Evolutionary conservation across 495 filamentous ascomycete species (phyloP).

Genomic region (Halenospora varia): DNA sequence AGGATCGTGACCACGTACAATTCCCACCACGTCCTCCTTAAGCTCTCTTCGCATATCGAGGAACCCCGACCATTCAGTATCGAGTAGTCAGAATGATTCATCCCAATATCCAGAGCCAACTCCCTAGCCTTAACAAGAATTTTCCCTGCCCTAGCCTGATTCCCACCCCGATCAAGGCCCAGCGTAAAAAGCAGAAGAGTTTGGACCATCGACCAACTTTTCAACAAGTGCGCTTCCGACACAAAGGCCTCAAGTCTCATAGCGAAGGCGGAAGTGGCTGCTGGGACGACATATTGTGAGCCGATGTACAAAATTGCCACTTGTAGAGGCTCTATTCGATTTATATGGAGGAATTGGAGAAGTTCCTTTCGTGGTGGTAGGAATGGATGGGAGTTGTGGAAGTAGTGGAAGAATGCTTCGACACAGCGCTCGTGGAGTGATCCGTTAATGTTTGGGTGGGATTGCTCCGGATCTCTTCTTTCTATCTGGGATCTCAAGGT

Average conservation of each 20-base stretch:
- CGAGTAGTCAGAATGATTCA: slow-evolving; percentile 55
- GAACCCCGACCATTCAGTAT: slow-evolving; percentile 36
- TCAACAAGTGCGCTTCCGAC: slow-evolving; percentile 39
- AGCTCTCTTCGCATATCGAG: slow-evolving; percentile 57
- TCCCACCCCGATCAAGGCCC: slow-evolving; percentile 66
- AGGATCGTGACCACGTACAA: slow-evolving; percentile 71
- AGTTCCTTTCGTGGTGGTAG: slow-evolving; percentile 45
- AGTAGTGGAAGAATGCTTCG: slow-evolving; percentile 53
- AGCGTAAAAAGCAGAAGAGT: slow-evolving; percentile 70
- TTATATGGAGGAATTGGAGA: slow-evolving; percentile 37
- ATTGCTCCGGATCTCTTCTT: no score
- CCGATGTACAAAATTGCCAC: slow-evolving; percentile 65
- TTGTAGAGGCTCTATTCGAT: slow-evolving; percentile 37
- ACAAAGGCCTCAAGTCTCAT: slow-evolving; percentile 47
- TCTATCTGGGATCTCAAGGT: not conserved
- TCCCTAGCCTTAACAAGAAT: slow-evolving; percentile 61
- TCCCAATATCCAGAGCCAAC: slow-evolving; percentile 65
- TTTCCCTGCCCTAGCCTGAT: slow-evolving; percentile 56
- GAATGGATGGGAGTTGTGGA: slow-evolving; percentile 65
- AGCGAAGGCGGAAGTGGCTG: slow-evolving; percentile 45
- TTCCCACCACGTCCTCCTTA: slow-evolving; percentile 87
- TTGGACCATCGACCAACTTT: slow-evolving; percentile 67
- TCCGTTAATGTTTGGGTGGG: not conserved
- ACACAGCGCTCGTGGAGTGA: slow-evolving; percentile 28
- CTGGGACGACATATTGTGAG: slow-evolving; percentile 48